phyloP scores from a whole-genome alignment of 164 flowering plant species.

The Vitis labrusca region DNA sequence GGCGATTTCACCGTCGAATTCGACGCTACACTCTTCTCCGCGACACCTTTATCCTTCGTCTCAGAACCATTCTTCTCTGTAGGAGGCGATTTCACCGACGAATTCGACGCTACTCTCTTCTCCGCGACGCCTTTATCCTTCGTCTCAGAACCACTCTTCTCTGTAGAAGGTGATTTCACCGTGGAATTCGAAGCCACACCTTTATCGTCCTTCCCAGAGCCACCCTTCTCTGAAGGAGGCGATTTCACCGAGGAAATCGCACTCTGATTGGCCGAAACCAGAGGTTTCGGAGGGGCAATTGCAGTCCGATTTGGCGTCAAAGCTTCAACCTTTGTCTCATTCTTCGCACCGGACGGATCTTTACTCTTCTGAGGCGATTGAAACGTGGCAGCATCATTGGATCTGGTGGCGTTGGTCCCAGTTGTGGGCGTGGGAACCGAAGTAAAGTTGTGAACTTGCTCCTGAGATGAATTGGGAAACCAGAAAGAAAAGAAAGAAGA shows the following conservation, averaged over 20 bases:
- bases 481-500: constrained; percentile 55
- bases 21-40: constrained; percentile 20
- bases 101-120: neutral
- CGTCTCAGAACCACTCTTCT: too few relatives aligned
- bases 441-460: neutral
- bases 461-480: constrained; percentile 44
- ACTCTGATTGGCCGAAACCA: neutral
- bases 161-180: too few relatives aligned
- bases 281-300: neutral
- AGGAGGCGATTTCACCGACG: neutral
- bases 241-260: neutral
- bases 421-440: neutral
- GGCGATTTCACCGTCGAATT: neutral
- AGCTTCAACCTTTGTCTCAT: constrained; percentile 11
- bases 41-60: constrained; percentile 6
- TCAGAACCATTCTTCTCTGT: neutral
- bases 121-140: too few relatives aligned
- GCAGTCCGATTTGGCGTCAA: constrained; percentile 9
- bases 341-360: constrained; percentile 6
- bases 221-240: too few relatives aligned
- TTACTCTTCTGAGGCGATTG: constrained; percentile 3
- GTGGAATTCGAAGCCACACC: too few relatives aligned
- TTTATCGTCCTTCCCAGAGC: too few relatives aligned
- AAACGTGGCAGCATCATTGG: constrained; percentile 14
- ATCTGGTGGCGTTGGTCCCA: constrained; percentile 19